Conservation (phyloP, 2,329 filamentous ascomycete species). For the Lanzia echinophila region DNA sequence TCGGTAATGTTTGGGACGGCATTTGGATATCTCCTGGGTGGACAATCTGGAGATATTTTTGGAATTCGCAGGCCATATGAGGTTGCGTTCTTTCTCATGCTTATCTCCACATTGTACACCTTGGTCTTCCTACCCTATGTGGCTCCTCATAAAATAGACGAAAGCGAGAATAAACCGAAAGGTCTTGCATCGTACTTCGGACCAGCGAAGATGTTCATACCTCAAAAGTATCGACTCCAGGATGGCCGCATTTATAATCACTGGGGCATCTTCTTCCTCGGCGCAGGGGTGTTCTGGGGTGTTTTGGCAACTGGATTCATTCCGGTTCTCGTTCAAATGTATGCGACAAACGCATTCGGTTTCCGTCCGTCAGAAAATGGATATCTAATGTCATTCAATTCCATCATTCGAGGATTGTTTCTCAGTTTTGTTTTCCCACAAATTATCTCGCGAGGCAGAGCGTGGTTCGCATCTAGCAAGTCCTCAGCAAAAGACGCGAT, state of each 20-base stretch:
- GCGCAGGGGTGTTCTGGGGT: conserved; percentile 58
- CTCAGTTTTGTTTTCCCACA: conserved; percentile 38
- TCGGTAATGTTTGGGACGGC: conserved; percentile 61
- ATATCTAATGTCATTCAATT: conserved; percentile 39
- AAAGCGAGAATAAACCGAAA: conserved; percentile 20
- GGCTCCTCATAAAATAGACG: conserved; percentile 36
- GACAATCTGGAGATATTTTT: conserved; percentile 55
- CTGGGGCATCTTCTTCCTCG: conserved; percentile 57
- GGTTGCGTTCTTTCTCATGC: conserved; percentile 52
- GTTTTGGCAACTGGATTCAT: conserved; percentile 65
- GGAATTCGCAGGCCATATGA: conserved; percentile 60
- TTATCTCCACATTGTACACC: conserved; percentile 37
- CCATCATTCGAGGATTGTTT: conserved; percentile 37
- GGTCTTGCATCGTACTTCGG: conserved; percentile 52
- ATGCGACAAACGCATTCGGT: conserved; percentile 38
- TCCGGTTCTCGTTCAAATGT: conserved; percentile 48
- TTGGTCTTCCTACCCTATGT: conserved; percentile 42
- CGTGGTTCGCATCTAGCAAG: conserved; percentile 25
- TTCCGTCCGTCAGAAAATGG: conserved; percentile 41
- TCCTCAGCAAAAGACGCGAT: conserved; percentile 8
- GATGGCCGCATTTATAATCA: conserved; percentile 48
- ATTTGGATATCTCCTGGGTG: conserved; percentile 57
- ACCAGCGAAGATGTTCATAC: conserved; percentile 54
- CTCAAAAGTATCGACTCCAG: conserved; percentile 45
- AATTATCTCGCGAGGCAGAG: conserved; percentile 37